phyloP scores from a whole-genome alignment of 148 eudicot species.

The Dianthus caryophyllus region DNA sequence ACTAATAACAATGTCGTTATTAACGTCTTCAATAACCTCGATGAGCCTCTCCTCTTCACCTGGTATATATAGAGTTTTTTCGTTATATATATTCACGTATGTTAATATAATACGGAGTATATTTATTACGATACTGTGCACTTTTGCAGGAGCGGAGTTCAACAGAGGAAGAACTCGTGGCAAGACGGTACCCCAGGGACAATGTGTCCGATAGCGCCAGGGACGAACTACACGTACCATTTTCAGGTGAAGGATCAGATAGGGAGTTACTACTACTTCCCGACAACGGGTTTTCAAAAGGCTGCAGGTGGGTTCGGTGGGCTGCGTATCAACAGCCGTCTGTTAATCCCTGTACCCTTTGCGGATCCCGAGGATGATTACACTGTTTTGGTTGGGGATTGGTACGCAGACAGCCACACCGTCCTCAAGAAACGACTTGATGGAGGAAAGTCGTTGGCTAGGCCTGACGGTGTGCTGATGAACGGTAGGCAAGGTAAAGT shows the following conservation, averaged over 20 bases:
- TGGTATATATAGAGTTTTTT: slow-evolving; percentile 29
- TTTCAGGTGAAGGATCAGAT: slow-evolving; percentile 71
- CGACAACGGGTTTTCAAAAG: slow-evolving; percentile 38
- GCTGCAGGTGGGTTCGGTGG: slow-evolving; percentile 59
- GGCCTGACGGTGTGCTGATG: slow-evolving; percentile 56
- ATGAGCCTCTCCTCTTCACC: slow-evolving; percentile 58
- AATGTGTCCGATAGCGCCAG: slow-evolving; percentile 54
- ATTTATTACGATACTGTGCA: too few species aligned
- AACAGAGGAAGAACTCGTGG: slow-evolving; percentile 69
- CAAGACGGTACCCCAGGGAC: slow-evolving; percentile 58
- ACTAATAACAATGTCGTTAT: slow-evolving; percentile 58
- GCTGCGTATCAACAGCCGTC: slow-evolving; percentile 42
- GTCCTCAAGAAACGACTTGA: slow-evolving; percentile 40
- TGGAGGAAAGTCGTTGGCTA: slow-evolving; percentile 40
- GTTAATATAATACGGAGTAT: too few species aligned
- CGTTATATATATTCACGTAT: too few species aligned
- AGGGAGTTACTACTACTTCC: slow-evolving; percentile 51
- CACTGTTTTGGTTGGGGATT: slow-evolving; percentile 55
- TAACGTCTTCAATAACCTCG: slow-evolving; percentile 62
- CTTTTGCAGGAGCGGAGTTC: slow-evolving; percentile 50
- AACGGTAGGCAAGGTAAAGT: slow-evolving; percentile 47
- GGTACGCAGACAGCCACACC: slow-evolving; percentile 48
- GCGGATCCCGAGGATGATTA: slow-evolving; percentile 51
- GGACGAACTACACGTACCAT: slow-evolving; percentile 54
- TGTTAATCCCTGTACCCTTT: slow-evolving; percentile 57